Evolutionary conservation across 2,329 filamentous ascomycete species (phyloP).

Genomic region (Tolypocladium paradoxum): DNA sequence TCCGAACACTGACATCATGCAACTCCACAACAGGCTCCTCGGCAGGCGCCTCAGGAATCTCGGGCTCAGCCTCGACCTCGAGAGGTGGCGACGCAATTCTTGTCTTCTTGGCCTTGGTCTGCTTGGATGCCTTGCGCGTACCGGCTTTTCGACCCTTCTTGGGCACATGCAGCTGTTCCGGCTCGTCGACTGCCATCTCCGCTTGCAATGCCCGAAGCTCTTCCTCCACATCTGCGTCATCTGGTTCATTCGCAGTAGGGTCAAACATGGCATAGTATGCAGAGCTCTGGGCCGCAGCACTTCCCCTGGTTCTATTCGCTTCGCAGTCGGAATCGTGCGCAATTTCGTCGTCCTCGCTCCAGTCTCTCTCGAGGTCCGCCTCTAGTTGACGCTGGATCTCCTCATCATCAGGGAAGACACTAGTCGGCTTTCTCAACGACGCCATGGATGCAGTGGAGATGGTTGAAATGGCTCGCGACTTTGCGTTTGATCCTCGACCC

Average conservation of each 20-base stretch:
- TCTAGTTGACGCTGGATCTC: slow-evolving; percentile 57
- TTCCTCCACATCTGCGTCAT: slow-evolving; percentile 39
- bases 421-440: slow-evolving; percentile 28
- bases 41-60: slow-evolving; percentile 1
- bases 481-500: slow-evolving; percentile 30
- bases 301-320: slow-evolving; percentile 17
- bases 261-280: slow-evolving; percentile 43
- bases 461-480: slow-evolving; percentile 27
- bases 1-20: slow-evolving; percentile 29
- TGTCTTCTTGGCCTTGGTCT: slow-evolving; percentile 34
- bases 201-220: slow-evolving; percentile 39
- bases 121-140: slow-evolving; percentile 41
- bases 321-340: slow-evolving; percentile 35
- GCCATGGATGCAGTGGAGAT: slow-evolving; percentile 41
- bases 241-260: slow-evolving; percentile 29
- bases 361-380: slow-evolving; percentile 48
- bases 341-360: slow-evolving; percentile 42
- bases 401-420: slow-evolving; percentile 44
- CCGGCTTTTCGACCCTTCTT: slow-evolving; percentile 45
- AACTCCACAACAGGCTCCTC: slow-evolving; percentile 8
- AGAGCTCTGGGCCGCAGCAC: slow-evolving; percentile 19
- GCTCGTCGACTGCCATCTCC: slow-evolving; percentile 33
- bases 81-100: slow-evolving; percentile 22
- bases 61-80: slow-evolving; percentile 9
- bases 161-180: slow-evolving; percentile 30